Conservation (phyloP, 176 grass and related monocot species). For the Guadua angustifolia region DNA sequence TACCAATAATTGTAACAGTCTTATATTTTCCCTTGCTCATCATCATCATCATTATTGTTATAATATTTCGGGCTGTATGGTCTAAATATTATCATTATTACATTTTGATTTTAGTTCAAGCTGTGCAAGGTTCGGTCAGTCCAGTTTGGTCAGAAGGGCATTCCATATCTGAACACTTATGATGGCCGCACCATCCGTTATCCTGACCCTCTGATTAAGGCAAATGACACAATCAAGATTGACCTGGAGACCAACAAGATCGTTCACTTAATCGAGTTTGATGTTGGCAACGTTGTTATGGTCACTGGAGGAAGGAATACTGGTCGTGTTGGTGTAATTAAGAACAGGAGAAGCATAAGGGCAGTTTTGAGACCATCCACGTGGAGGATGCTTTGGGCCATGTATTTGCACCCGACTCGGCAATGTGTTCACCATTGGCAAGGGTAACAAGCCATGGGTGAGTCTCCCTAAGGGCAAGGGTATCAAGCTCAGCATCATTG, state of each 20-base stretch:
- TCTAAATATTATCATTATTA: no score
- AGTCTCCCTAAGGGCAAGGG: no score
- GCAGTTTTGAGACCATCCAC: conserved; percentile 66
- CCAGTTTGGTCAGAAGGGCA: conserved; percentile 42
- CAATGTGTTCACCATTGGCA: not conserved
- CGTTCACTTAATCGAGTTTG: conserved; percentile 67
- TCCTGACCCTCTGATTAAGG: conserved; percentile 66
- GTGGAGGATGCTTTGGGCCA: conserved; percentile 44
- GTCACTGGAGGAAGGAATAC: conserved; percentile 66
- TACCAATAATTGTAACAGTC: no score
- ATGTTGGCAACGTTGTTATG: conserved; percentile 61
- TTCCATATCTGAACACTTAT: conserved; percentile 68
- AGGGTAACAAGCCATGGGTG: no score
- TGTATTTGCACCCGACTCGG: not conserved
- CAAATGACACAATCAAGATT: conserved; percentile 74
- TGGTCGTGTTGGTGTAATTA: conserved; percentile 61
- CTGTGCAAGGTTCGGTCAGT: no score
- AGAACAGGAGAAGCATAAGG: conserved; percentile 76
- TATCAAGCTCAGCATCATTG: not conserved
- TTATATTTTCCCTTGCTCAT: no score
- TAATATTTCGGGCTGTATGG: no score
- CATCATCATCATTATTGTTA: no score
- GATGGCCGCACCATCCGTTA: conserved; percentile 66
- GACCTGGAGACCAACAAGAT: conserved; percentile 65
- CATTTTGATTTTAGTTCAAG: no score